Evolutionary conservation across 768 basidiomycete genomes (phyloP).

Genomic region (Boletus patriciae): DNA sequence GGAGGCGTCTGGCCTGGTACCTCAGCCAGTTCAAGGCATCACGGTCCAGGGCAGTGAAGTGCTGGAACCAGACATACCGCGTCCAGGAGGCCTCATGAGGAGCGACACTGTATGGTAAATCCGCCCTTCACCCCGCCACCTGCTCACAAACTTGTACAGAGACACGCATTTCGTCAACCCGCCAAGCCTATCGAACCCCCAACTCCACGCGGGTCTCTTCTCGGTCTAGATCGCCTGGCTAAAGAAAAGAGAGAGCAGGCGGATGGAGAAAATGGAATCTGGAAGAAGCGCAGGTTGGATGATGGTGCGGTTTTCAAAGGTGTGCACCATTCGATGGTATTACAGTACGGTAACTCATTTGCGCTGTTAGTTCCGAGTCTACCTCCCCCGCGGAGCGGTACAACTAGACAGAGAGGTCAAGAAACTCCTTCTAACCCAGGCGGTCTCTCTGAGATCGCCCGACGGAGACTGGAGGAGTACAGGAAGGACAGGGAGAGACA

Average conservation of each 20-base stretch:
- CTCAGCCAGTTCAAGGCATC: conserved; percentile 75
- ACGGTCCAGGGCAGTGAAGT: conserved; percentile 79
- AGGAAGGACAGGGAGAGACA: conserved; percentile 68
- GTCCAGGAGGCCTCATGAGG: conserved; percentile 77
- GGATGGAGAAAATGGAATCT: conserved; percentile 41
- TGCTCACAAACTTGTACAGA: conserved; percentile 40
- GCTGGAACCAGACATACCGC: conserved; percentile 73
- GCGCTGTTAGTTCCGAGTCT: conserved; percentile 66
- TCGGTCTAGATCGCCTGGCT: conserved; percentile 88
- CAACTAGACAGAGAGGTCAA: conserved; percentile 71
- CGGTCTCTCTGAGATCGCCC: conserved; percentile 77
- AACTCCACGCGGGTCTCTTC: conserved; percentile 73
- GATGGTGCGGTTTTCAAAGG: conserved; percentile 86
- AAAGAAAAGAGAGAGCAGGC: conserved; percentile 79
- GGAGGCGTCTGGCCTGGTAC: conserved; percentile 55
- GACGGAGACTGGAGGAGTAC: conserved; percentile 74
- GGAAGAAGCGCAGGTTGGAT: conserved; percentile 65
- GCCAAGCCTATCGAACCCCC: conserved; percentile 55
- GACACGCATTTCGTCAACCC: conserved; percentile 78
- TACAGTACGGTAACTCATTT: background rate
- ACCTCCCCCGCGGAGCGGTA: conserved; percentile 56
- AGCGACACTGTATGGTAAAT: conserved; percentile 54
- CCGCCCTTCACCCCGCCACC: background rate
- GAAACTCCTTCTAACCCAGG: conserved; percentile 95
- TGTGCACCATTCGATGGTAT: conserved; percentile 30